Evolutionary conservation across 257 asterid genomes (phyloP), one percentile per base, ranked within the genome.

Genomic region (Solanum habrochaites): DNA sequence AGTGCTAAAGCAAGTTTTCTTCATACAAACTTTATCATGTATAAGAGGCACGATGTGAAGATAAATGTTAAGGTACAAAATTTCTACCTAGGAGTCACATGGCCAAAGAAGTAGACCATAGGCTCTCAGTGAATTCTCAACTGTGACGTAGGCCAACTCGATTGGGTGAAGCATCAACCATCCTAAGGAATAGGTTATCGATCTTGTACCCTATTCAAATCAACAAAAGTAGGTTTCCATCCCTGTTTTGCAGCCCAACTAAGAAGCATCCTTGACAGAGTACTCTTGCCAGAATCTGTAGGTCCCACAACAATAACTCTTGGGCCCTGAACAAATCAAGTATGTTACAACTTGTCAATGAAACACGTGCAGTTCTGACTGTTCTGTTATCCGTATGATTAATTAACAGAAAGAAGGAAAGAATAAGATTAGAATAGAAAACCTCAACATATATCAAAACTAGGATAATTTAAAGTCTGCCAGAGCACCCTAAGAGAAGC

Each of bases 171-270:
- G 99, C 99, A 90, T 99, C 96, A 88, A 97, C 90, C 96, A 94
- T 45, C 99, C 99, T 86, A n/a, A n/a, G 99, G 99, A 88, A 95
- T 91, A 27, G 99, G 99, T 95, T 88, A 97, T 95, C 42, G 99
- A 92, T 88, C 99, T 92, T 97, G 99, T n/a, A 87, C 99, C 99
- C 49, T 93, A 91, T 97, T 99, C 88, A 97, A 91, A 94, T 97
- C 99, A 84, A 97, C 99, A 92, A 91, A 96, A 83, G 99, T 97
- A n/a, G 99, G 99, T 90, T 97, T 97, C 99, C 99, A 95, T 21
- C 99, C 99, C 91, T 92, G 98, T 91, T 97, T 97, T 83, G 99
- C 97, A 64, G 99, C 99, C 99, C 99, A 97, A 91, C 99, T 97
- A 90, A 97, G 98, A 89, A 97, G 98, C 99, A 97, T 97, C 90